Conservation (phyloP, 2,329 filamentous ascomycete species). For the Calonectria pseudoturangicola region DNA sequence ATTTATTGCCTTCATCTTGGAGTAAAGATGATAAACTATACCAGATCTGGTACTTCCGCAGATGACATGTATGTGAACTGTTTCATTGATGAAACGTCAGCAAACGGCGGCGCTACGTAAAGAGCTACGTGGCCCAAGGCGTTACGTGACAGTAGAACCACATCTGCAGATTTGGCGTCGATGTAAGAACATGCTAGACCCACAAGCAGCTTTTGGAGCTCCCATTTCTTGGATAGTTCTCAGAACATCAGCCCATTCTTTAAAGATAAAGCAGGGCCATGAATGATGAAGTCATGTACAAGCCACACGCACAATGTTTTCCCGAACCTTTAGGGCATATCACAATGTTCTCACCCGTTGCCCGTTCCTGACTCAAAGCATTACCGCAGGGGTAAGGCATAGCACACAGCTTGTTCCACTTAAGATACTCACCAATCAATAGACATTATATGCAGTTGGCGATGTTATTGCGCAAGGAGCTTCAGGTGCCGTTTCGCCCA, state of each 20-base stretch:
- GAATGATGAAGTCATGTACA: too few species aligned
- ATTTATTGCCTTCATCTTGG: not conserved
- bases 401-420: too few species aligned
- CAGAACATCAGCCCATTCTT: too few species aligned
- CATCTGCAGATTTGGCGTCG: not conserved
- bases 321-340: not conserved
- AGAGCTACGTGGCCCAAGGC: not conserved
- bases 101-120: not conserved
- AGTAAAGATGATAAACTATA: not conserved
- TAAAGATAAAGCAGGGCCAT: too few species aligned
- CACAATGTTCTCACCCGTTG: not conserved
- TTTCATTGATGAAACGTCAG: conserved; percentile 11
- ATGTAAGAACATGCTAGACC: too few species aligned
- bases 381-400: not conserved
- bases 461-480: conserved; percentile 6
- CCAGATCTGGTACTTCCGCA: conserved; percentile 14
- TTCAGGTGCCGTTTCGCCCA: not conserved
- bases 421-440: not conserved
- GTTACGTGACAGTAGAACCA: conserved; percentile 1
- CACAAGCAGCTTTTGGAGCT: too few species aligned
- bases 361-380: not conserved
- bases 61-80: not conserved
- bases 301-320: not conserved
- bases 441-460: conserved; percentile 6
- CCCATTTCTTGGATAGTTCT: too few species aligned